A percentile compares a stretch with the other conserved stretches of the same genome.
phyloP scores from a whole-genome alignment of 495 filamentous ascomycete genomes.

The Penicillium coprophilum region DNA sequence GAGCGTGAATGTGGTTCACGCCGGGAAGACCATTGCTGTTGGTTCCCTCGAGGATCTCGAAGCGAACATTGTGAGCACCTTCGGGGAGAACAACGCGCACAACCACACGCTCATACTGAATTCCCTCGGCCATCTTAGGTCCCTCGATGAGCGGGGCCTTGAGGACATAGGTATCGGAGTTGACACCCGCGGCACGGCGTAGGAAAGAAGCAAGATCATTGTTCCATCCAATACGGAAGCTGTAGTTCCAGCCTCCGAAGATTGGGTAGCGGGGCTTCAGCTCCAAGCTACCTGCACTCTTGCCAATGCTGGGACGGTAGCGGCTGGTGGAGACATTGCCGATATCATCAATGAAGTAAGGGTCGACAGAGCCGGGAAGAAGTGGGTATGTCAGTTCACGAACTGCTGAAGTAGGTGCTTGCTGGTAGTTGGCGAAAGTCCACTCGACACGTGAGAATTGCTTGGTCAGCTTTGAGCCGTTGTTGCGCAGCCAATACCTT shows the following conservation, averaged over 20 bases:
- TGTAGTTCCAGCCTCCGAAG: slow-evolving; percentile 97
- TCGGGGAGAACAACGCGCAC: slow-evolving; percentile 86
- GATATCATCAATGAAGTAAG: slow-evolving; percentile 96
- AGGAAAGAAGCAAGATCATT: slow-evolving; percentile 75
- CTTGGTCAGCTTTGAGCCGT: slow-evolving; percentile 75
- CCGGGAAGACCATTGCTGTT: slow-evolving; percentile 42
- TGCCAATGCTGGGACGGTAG: slow-evolving; percentile 69
- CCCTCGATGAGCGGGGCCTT: slow-evolving; percentile 97
- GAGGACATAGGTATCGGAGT: slow-evolving; percentile 70
- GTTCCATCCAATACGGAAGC: slow-evolving; percentile 94
- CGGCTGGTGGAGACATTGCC: slow-evolving; percentile 94
- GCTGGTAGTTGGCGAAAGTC: slow-evolving; percentile 70
- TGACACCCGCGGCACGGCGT: slow-evolving; percentile 51
- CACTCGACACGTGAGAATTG: slow-evolving; percentile 88
- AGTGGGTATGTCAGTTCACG: slow-evolving; percentile 81
- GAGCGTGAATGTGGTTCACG: slow-evolving; percentile 38
- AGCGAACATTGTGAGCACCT: slow-evolving; percentile 76
- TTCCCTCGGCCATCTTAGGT: slow-evolving; percentile 76
- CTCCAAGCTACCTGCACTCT: slow-evolving; percentile 78
- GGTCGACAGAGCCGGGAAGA: slow-evolving; percentile 69
- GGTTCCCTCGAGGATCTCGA: slow-evolving; percentile 37
- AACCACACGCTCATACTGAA: slow-evolving; percentile 79
- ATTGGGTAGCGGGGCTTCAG: slow-evolving; percentile 89
- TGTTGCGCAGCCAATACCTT: slow-evolving; percentile 84
- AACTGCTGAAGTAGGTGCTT: slow-evolving; percentile 70